Evolutionary conservation across 257 asterid genomes (phyloP).

Genomic region (Jacaranda copaia): DNA sequence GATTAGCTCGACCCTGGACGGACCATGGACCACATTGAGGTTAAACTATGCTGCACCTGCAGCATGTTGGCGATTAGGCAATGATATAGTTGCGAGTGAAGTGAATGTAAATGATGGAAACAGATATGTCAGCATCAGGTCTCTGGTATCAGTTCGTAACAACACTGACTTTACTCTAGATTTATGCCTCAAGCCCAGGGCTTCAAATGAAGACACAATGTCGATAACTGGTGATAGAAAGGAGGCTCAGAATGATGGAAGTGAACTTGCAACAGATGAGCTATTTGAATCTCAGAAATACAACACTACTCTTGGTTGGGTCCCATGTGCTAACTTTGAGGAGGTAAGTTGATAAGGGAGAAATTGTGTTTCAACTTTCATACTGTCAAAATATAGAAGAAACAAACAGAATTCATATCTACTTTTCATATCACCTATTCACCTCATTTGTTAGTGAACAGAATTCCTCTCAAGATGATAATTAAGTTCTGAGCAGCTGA

Average conservation of each 20-base stretch:
- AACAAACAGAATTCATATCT: constrained; percentile 6
- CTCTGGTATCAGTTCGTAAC: constrained; percentile 89
- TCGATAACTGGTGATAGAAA: constrained; percentile 42
- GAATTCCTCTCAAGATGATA: constrained; percentile 2
- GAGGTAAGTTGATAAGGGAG: constrained; percentile 52
- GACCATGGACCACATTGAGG: constrained; percentile 93
- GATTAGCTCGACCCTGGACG: constrained; percentile 85
- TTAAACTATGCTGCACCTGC: constrained; percentile 94
- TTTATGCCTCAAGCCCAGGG: constrained; percentile 64
- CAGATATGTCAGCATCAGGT: constrained; percentile 76
- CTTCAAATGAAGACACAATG: constrained; percentile 46
- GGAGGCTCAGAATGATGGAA: constrained; percentile 42
- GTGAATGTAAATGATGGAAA: constrained; percentile 75
- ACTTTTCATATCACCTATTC: not conserved
- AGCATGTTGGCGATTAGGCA: constrained; percentile 89
- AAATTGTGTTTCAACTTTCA: not conserved
- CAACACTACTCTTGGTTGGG: constrained; percentile 69
- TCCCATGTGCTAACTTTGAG: constrained; percentile 51
- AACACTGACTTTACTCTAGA: constrained; percentile 73
- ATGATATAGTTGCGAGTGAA: constrained; percentile 91
- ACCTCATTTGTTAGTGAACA: constrained; percentile 3
- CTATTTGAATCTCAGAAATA: constrained; percentile 77
- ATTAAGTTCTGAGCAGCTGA: not conserved
- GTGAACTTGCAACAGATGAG: constrained; percentile 61
- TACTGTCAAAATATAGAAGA: constrained; percentile 4